Percentiles rank a stretch among this genome's conserved stretches.
phyloP scores from a whole-genome alignment of 2,329 filamentous ascomycete species.

The Neospermospora avenae region DNA sequence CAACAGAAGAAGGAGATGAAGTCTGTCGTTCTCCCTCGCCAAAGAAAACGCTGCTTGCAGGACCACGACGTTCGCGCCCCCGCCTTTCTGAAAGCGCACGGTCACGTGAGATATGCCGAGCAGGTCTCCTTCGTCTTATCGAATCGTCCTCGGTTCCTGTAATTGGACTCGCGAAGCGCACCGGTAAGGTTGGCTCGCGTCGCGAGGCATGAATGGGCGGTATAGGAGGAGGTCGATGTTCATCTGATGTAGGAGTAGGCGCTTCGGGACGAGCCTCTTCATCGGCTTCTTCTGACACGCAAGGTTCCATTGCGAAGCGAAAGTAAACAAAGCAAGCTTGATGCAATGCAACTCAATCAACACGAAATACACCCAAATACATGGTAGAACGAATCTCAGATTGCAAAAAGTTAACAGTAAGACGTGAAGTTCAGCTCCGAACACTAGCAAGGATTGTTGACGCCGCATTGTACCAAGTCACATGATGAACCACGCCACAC shows the following conservation, averaged over 20 bases:
- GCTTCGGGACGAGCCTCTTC: background rate
- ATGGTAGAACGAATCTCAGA: background rate
- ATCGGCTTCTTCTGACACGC: background rate
- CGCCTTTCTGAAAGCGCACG: background rate
- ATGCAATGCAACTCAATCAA: background rate
- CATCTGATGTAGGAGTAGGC: background rate
- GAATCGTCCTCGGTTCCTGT: background rate
- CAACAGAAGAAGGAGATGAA: background rate
- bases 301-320: slow-evolving; percentile 3
- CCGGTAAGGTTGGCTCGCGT: background rate
- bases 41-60: background rate
- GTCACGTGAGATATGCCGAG: background rate
- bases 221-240: background rate
- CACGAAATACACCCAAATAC: background rate
- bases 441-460: background rate
- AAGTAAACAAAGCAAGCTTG: background rate
- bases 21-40: background rate
- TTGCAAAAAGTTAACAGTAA: background rate
- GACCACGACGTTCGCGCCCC: background rate
- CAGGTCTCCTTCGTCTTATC: background rate
- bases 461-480: background rate
- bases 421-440: background rate
- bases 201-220: background rate
- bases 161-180: slow-evolving; percentile 8
- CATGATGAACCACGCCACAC: background rate